A percentile compares a stretch with the other conserved stretches of the same genome.
These are phyloP conservation scores for Fomitiporia mediterranea DNA, from an alignment of 1,284 basidiomycete genomes.

Conservation along the genomic window DNA sequence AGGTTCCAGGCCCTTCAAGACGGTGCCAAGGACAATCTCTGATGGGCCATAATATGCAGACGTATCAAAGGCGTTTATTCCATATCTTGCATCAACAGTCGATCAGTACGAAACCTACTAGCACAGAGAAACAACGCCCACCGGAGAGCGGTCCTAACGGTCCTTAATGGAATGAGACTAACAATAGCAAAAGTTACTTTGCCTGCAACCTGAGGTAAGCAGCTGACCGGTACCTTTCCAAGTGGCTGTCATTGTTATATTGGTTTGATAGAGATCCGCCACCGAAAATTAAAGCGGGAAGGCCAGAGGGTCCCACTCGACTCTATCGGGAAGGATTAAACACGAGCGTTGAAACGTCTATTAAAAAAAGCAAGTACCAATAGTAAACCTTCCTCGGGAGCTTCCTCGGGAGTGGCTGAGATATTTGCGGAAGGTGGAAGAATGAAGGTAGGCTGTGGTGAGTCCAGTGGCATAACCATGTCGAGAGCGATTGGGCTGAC, in stretches of 20 bases:
- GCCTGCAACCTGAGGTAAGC: conserved; percentile 30
- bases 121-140: conserved; percentile 30
- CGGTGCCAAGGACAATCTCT: conserved; percentile 82
- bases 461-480: conserved; percentile 42
- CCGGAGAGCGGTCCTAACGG: conserved; percentile 78
- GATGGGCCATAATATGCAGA: conserved; percentile 86
- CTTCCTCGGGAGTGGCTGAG: conserved; percentile 48
- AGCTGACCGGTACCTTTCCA: conserved; percentile 11
- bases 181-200: conserved; percentile 32
- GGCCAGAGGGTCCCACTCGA: conserved; percentile 30
- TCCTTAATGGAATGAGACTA: conserved; percentile 59
- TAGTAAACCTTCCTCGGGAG: conserved; percentile 38
- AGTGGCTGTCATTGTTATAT: conserved; percentile 56
- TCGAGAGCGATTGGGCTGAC: conserved; percentile 13
- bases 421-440: conserved; percentile 39
- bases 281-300: conserved; percentile 59
- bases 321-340: conserved; percentile 12
- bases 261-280: conserved; percentile 69
- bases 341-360: background rate
- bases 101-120: background rate
- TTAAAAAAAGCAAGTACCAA: conserved; percentile 29
- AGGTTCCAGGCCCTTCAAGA: conserved; percentile 53
- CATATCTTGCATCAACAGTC: conserved; percentile 55
- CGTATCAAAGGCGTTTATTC: conserved; percentile 89
- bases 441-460: conserved; percentile 37